phyloP scores from a whole-genome alignment of 306 rosid species.

The Acacia melanoxylon region DNA sequence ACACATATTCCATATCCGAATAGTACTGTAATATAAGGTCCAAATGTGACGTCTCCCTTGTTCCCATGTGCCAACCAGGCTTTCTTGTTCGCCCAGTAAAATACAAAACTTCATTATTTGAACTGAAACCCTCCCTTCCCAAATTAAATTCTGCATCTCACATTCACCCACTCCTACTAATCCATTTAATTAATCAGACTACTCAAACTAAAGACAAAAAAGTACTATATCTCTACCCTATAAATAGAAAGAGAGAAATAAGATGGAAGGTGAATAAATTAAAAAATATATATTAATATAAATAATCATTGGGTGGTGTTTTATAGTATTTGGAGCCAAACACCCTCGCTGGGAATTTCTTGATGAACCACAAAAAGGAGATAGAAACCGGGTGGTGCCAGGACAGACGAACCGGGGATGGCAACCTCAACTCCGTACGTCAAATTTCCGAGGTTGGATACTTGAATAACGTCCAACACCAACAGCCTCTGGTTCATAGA shows the following conservation, averaged over 20 bases:
- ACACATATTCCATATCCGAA: not conserved
- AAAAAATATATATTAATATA: not conserved
- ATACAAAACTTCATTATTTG: not conserved
- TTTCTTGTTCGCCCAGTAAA: not conserved
- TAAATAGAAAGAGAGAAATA: not conserved
- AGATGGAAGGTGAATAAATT: not conserved
- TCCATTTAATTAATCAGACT: not conserved
- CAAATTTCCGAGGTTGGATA: constrained; percentile 21
- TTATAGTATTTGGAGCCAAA: constrained; percentile 60
- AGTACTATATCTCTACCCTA: no score
- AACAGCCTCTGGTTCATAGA: constrained; percentile 83
- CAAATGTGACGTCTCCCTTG: not conserved
- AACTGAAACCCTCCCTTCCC: not conserved
- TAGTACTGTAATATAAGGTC: not conserved
- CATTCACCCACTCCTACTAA: not conserved
- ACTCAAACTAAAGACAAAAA: no score
- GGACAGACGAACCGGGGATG: constrained; percentile 46
- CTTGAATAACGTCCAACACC: constrained; percentile 37
- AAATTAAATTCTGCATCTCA: not conserved
- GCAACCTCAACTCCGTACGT: constrained; percentile 44
- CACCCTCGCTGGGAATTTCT: constrained; percentile 67
- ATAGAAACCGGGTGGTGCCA: constrained; percentile 79
- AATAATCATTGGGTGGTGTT: not conserved
- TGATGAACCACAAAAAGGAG: constrained; percentile 64
- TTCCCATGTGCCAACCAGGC: not conserved